Percentiles rank a stretch among this genome's conserved stretches.
These are phyloP conservation scores for Apiotrichum sp. DNA, from an alignment of 1,284 basidiomycete genomes.

Conservation along the genomic window DNA sequence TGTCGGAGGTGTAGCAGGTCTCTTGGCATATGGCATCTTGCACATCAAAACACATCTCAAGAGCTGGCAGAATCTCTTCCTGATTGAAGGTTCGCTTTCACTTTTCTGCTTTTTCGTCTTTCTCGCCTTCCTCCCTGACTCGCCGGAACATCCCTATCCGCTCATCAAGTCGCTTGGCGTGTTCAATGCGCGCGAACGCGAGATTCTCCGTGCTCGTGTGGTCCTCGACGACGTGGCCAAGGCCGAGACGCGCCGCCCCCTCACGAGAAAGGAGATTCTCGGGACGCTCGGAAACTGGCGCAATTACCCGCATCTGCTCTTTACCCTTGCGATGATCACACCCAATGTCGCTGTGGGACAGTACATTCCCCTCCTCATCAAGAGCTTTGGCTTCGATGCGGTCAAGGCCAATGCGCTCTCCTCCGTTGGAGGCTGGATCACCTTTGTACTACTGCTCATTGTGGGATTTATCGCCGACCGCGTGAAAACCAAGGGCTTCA, in stretches of 20 bases:
- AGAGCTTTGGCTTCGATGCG: constrained; percentile 45
- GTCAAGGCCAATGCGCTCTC: constrained; percentile 29
- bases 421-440: constrained; percentile 26
- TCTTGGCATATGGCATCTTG: constrained; percentile 18
- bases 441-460: constrained; percentile 11
- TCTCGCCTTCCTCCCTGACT: constrained; percentile 23
- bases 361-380: constrained; percentile 23
- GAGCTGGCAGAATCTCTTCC: constrained; percentile 9
- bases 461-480: constrained; percentile 19
- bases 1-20: constrained; percentile 15
- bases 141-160: constrained; percentile 15
- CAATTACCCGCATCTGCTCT: constrained; percentile 33
- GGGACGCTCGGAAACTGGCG: constrained; percentile 25
- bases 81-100: constrained; percentile 24
- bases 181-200: constrained; percentile 28
- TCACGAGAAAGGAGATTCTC: constrained; percentile 19
- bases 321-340: constrained; percentile 25
- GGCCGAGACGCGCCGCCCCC: constrained; percentile 5
- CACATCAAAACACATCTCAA: constrained; percentile 5
- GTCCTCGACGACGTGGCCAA: constrained; percentile 28
- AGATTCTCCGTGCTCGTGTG: constrained; percentile 29
- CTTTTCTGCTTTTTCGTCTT: constrained; percentile 18
- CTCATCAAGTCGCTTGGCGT: constrained; percentile 19
- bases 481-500: constrained; percentile 12
- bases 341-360: constrained; percentile 18